Evolutionary conservation across 2,329 filamentous ascomycete genomes (phyloP).

Genomic region (Davidsoniella virescens): DNA sequence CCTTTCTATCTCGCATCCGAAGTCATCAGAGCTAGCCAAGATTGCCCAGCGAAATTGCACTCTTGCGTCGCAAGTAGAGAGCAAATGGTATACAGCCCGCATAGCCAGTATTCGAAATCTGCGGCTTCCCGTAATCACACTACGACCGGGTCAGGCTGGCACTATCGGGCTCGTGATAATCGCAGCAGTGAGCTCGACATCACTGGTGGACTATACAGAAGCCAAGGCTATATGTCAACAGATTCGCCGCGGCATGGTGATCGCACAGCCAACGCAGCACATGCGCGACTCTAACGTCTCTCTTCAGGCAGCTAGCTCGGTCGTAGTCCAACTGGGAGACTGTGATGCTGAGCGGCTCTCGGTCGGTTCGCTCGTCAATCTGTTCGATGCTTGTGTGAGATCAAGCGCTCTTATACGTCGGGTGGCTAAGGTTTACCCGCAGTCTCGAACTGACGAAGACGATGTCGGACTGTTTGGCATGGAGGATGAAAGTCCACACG

Average conservation of each 20-base stretch:
- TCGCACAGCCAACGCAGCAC: slow-evolving; percentile 45
- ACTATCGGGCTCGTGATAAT: slow-evolving; percentile 67
- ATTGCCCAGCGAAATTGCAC: slow-evolving; percentile 36
- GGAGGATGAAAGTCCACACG: slow-evolving; percentile 11
- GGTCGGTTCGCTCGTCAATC: slow-evolving; percentile 54
- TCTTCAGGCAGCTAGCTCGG: slow-evolving; percentile 48
- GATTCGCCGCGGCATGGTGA: slow-evolving; percentile 68
- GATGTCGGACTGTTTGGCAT: slow-evolving; percentile 10
- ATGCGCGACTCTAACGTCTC: slow-evolving; percentile 40
- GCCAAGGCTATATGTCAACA: slow-evolving; percentile 21
- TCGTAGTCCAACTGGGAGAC: slow-evolving; percentile 55
- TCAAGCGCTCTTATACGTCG: slow-evolving; percentile 60
- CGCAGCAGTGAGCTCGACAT: slow-evolving; percentile 19
- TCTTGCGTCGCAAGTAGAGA: slow-evolving; percentile 35
- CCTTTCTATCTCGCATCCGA: slow-evolving; percentile 35
- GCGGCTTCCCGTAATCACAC: slow-evolving; percentile 59
- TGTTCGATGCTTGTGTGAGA: slow-evolving; percentile 77
- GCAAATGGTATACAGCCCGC: slow-evolving; percentile 64
- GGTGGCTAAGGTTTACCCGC: slow-evolving; percentile 22
- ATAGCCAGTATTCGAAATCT: slow-evolving; percentile 81
- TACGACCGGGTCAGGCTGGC: slow-evolving; percentile 71
- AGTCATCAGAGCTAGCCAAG: slow-evolving; percentile 35
- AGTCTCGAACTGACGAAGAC: neutral
- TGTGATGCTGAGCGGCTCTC: slow-evolving; percentile 45
- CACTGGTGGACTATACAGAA: slow-evolving; percentile 16